Conservation (phyloP, 495 filamentous ascomycete genomes). For the Lasiosphaeris hirsuta region DNA sequence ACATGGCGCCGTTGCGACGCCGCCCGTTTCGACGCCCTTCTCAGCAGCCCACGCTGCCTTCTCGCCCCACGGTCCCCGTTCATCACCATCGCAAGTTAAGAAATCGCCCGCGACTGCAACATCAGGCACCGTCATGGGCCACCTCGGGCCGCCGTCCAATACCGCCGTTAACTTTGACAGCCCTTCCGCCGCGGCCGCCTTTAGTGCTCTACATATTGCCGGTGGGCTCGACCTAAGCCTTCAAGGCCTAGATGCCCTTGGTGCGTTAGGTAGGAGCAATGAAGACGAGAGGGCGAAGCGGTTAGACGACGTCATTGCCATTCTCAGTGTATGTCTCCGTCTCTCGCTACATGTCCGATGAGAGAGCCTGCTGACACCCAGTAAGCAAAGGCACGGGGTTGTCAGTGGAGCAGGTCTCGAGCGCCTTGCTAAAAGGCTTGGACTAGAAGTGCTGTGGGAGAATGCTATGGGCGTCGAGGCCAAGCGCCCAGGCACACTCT, state of each 20-base stretch:
- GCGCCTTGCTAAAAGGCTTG: slow-evolving; percentile 65
- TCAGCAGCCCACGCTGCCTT: slow-evolving; percentile 48
- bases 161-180: slow-evolving; percentile 50
- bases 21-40: slow-evolving; percentile 55
- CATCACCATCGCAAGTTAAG: slow-evolving; percentile 54
- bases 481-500: slow-evolving; percentile 57
- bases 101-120: slow-evolving; percentile 47
- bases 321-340: slow-evolving; percentile 24
- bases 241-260: slow-evolving; percentile 33
- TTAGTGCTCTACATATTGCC: slow-evolving; percentile 42
- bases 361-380: slow-evolving; percentile 3
- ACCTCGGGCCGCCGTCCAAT: slow-evolving; percentile 24
- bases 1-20: slow-evolving; percentile 47
- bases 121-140: slow-evolving; percentile 35
- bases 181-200: slow-evolving; percentile 48
- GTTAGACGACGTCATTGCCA: slow-evolving; percentile 51
- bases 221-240: slow-evolving; percentile 41
- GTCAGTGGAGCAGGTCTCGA: slow-evolving; percentile 83
- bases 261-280: slow-evolving; percentile 36
- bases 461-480: slow-evolving; percentile 43
- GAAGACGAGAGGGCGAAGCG: slow-evolving; percentile 58
- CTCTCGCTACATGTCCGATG: too few relatives aligned
- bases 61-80: slow-evolving; percentile 47
- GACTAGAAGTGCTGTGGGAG: slow-evolving; percentile 70
- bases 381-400: slow-evolving; percentile 43